Evolutionary conservation across 2,329 filamentous ascomycete genomes (phyloP).

Genomic region (Scedosporium boydii): DNA sequence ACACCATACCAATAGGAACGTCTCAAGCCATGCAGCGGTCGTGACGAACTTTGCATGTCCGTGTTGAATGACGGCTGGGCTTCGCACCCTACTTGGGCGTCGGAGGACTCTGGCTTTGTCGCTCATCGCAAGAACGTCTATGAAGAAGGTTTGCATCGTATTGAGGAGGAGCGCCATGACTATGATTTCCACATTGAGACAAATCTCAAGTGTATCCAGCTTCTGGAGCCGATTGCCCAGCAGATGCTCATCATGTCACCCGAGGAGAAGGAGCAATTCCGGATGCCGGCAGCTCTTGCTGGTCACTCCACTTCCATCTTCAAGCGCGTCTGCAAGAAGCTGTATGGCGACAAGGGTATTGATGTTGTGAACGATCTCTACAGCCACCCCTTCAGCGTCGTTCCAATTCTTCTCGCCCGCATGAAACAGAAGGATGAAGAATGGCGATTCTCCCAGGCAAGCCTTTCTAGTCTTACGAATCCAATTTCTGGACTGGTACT

Average conservation of each 20-base stretch:
- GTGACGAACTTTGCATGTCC: slow-evolving; percentile 86
- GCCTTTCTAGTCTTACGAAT: slow-evolving; percentile 4
- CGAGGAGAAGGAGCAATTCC: slow-evolving; percentile 62
- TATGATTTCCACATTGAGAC: slow-evolving; percentile 98
- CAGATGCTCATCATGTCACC: slow-evolving; percentile 75
- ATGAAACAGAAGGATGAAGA: slow-evolving; percentile 96
- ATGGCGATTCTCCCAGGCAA: slow-evolving; percentile 80
- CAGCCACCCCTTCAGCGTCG: slow-evolving; percentile 69
- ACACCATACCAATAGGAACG: slow-evolving; percentile 48
- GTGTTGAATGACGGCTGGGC: slow-evolving; percentile 98
- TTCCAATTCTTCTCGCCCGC: slow-evolving; percentile 78
- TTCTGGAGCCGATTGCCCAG: slow-evolving; percentile 88
- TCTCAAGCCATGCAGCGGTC: slow-evolving; percentile 83
- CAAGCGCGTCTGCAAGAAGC: slow-evolving; percentile 93
- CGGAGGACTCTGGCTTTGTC: slow-evolving; percentile 94
- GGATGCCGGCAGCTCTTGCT: slow-evolving; percentile 73
- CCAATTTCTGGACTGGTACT: not conserved
- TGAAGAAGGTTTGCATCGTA: slow-evolving; percentile 88
- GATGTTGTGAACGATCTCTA: slow-evolving; percentile 86
- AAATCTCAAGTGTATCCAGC: slow-evolving; percentile 87
- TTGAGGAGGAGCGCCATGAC: slow-evolving; percentile 96
- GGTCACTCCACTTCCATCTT: slow-evolving; percentile 95
- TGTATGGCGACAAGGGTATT: slow-evolving; percentile 82
- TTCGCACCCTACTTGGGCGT: slow-evolving; percentile 97
- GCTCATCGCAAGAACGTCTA: slow-evolving; percentile 94